Evolutionary conservation across 2,329 filamentous ascomycete genomes (phyloP).

Genomic region (Penicillium aurantiogriseum): DNA sequence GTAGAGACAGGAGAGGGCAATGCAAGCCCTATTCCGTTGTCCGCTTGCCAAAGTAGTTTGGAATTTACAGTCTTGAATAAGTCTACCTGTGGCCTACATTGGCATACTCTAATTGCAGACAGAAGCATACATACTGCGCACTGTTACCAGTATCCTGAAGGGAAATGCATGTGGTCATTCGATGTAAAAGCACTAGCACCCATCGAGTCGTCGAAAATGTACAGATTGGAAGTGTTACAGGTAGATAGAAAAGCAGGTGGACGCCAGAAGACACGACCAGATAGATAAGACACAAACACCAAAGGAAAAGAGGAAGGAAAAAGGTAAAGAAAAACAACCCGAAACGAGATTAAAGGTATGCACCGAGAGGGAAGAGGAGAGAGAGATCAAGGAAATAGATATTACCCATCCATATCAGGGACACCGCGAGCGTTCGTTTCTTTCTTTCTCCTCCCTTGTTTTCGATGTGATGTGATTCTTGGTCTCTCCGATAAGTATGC

Average conservation of each 20-base stretch:
- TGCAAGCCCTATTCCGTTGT: background rate
- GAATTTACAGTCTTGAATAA: background rate
- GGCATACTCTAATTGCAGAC: background rate
- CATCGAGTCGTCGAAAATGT: constrained; percentile 32
- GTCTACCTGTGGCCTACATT: background rate
- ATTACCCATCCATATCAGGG: constrained; percentile 12
- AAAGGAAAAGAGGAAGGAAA: constrained; percentile 4
- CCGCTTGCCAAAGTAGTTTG: background rate
- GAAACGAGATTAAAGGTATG: constrained; percentile 14
- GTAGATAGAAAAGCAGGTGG: constrained; percentile 11
- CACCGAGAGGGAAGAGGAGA: constrained; percentile 20
- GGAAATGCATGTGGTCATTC: constrained; percentile 22
- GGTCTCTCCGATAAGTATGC: constrained; percentile 11
- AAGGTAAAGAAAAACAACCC: constrained; percentile 7
- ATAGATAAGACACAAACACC: constrained; percentile 12
- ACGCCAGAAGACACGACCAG: constrained; percentile 16
- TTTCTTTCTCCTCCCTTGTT: constrained; percentile 14
- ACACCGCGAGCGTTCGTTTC: constrained; percentile 7
- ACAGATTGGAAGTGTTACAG: constrained; percentile 29
- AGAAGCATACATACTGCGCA: too few species aligned
- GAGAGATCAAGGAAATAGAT: constrained; percentile 13
- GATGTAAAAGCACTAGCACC: constrained; percentile 22
- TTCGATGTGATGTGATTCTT: constrained; percentile 19
- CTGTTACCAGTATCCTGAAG: constrained; percentile 1
- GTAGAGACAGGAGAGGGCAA: background rate